These are phyloP conservation scores for Orbilia javanica DNA, from an alignment of 2,329 filamentous ascomycete genomes.

Conservation along the genomic window DNA sequence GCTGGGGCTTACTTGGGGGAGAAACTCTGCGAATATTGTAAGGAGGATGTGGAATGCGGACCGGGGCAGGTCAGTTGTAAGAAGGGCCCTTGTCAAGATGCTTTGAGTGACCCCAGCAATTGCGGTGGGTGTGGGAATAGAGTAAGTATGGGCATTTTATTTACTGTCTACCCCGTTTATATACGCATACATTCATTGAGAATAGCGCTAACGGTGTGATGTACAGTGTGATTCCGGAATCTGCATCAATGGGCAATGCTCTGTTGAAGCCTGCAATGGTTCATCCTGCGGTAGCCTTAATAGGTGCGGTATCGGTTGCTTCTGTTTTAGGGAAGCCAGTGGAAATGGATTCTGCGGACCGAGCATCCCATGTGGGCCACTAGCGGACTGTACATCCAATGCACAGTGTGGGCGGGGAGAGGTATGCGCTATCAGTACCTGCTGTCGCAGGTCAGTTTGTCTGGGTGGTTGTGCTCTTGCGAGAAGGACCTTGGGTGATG, in stretches of 20 bases:
- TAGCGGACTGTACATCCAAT: slow-evolving; percentile 2
- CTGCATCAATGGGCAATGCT: slow-evolving; percentile 19
- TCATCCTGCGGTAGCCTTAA: slow-evolving; percentile 18
- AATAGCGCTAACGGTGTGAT: background rate
- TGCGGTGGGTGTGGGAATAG: slow-evolving; percentile 22
- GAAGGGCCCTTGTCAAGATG: slow-evolving; percentile 20
- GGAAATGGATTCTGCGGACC: slow-evolving; percentile 17
- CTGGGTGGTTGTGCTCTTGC: slow-evolving; percentile 8
- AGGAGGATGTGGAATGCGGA: slow-evolving; percentile 4
- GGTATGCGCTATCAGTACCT: slow-evolving; percentile 21
- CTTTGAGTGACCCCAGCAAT: slow-evolving; percentile 20
- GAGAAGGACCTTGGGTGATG: slow-evolving; percentile 6
- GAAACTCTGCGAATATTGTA: slow-evolving; percentile 17
- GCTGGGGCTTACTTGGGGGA: slow-evolving; percentile 6
- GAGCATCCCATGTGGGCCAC: slow-evolving; percentile 10
- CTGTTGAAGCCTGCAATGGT: slow-evolving; percentile 14
- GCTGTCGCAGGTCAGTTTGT: slow-evolving; percentile 7
- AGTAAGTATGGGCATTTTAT: background rate
- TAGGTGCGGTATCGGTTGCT: slow-evolving; percentile 1
- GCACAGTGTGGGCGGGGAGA: slow-evolving; percentile 9
- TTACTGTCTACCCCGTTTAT: background rate
- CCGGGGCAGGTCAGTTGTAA: slow-evolving; percentile 13
- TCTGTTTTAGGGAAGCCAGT: slow-evolving; percentile 5
- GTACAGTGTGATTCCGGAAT: slow-evolving; percentile 13
- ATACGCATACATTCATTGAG: too few relatives aligned